phyloP scores from a whole-genome alignment of 306 rosid species.

The Vicia villosa region DNA sequence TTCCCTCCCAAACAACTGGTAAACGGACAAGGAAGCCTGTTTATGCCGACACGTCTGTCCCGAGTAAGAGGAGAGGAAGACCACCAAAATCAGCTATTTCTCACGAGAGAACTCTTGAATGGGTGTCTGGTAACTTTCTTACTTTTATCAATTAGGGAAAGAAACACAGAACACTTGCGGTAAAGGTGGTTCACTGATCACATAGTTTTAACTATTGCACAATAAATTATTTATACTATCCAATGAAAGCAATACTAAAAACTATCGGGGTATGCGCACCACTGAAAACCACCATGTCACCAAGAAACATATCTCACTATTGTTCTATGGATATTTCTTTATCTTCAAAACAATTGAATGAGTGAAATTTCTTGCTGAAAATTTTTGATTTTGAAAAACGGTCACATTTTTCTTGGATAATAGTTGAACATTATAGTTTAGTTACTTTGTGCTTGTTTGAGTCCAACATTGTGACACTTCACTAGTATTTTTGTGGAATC shows the following conservation, averaged over 20 bases:
- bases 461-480: not conserved
- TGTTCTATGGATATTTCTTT: slow-evolving; percentile 18
- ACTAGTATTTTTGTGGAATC: not conserved
- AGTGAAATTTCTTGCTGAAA: not conserved
- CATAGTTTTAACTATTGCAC: slow-evolving; percentile 5
- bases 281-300: slow-evolving; percentile 3
- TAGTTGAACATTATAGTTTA: not conserved
- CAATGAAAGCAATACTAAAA: not conserved
- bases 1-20: not conserved
- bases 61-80: slow-evolving; percentile 39
- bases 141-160: slow-evolving; percentile 4
- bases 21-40: slow-evolving; percentile 31
- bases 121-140: slow-evolving; percentile 41
- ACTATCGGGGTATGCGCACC: not conserved
- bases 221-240: not conserved
- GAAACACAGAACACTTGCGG: slow-evolving; percentile 1
- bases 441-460: not conserved
- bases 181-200: not conserved
- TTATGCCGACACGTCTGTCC: slow-evolving; percentile 26
- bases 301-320: not conserved
- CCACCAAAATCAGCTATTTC: slow-evolving; percentile 19
- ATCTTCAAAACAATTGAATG: not conserved
- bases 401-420: not conserved
- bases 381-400: not conserved
- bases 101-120: slow-evolving; percentile 2